Evolutionary conservation across 2,329 filamentous ascomycete genomes (phyloP), one percentile per base, ranked within the genome.

Genomic region (Neofusicoccum sp.): DNA sequence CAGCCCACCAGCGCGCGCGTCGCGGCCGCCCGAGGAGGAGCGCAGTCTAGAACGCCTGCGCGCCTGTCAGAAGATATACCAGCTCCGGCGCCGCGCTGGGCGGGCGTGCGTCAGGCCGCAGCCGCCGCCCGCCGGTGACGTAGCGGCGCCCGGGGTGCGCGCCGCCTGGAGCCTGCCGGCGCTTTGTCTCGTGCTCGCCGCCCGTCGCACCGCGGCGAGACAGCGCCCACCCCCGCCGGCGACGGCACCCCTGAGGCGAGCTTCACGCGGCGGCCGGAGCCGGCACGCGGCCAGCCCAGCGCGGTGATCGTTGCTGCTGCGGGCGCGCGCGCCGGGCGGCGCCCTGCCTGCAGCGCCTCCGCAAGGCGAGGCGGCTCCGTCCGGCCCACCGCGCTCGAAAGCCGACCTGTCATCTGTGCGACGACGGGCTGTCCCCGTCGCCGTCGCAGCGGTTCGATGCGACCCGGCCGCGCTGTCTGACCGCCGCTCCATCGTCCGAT

Each of bases 21-120:
- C 49, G 49, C 34, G 16, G 49, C 39, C 22, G 54, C 8, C 31
- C 54, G 39, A 44, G 39, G 54, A 37, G 29, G 39, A 36, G 31
- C 41, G 29, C 54, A 58, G 54, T 58, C 54, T 58, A 58, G 54
- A 58, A 58, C 54, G 54, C 39, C 54, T 41, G 37, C 29, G 54
- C 39, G 54, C 39, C 54, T 44, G 54, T 58, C 54, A 58, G 54
- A 58, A 58, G 54, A 58, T 58, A 58, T 58, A 58, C 39, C 54
- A 58, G 22, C 39, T 34, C 41, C 39, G 29, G 54, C 54, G 54
- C 54, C 33, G 54, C 41, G 12, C 39, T 12, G 8, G 39, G 54
- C 12, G 39, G 11, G 36, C 36, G 44, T 39, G 44, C 54, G 54
- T 58, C 54, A 58, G 39, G 44, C 28, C 39, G 39, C 39, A 45